Conservation (phyloP, 257 asterid species). For the Scutellaria galericulata region DNA sequence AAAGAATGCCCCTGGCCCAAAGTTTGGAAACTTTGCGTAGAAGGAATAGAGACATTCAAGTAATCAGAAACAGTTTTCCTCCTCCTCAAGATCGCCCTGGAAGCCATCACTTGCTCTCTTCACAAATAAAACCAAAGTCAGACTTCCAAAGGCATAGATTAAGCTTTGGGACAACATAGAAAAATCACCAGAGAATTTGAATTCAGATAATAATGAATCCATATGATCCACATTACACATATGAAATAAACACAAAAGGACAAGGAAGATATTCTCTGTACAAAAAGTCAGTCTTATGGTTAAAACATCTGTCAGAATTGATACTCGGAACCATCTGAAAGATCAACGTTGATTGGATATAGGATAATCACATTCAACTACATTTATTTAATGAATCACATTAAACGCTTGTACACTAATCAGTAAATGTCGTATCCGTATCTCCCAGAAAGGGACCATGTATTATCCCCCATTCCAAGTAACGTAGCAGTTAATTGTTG, state of each 20-base stretch:
- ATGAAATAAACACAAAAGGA: neutral
- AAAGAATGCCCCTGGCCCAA: conserved; percentile 44
- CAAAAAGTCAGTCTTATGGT: neutral
- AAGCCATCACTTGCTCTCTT: conserved; percentile 60
- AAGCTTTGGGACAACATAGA: conserved; percentile 28
- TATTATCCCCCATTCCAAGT: conserved; percentile 7
- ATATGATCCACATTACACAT: neutral
- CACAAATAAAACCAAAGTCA: conserved; percentile 40
- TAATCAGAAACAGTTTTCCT: conserved; percentile 56
- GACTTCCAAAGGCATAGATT: conserved; percentile 39
- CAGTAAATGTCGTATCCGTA: neutral
- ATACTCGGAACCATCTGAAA: conserved; percentile 17
- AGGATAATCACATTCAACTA: neutral
- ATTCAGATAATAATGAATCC: neutral
- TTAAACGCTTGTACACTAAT: conserved; percentile 4
- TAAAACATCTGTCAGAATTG: conserved; percentile 6
- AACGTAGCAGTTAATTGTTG: neutral
- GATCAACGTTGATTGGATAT: neutral
- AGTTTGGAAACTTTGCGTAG: conserved; percentile 47
- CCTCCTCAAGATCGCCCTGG: conserved; percentile 67
- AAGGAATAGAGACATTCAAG: conserved; percentile 50
- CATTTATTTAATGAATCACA: neutral
- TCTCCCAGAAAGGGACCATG: conserved; percentile 2
- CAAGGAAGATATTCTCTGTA: neutral
- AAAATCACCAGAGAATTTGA: conserved; percentile 11